Evolutionary conservation across 2,329 filamentous ascomycete genomes (phyloP).

Genomic region (Aspergillus ruber): DNA sequence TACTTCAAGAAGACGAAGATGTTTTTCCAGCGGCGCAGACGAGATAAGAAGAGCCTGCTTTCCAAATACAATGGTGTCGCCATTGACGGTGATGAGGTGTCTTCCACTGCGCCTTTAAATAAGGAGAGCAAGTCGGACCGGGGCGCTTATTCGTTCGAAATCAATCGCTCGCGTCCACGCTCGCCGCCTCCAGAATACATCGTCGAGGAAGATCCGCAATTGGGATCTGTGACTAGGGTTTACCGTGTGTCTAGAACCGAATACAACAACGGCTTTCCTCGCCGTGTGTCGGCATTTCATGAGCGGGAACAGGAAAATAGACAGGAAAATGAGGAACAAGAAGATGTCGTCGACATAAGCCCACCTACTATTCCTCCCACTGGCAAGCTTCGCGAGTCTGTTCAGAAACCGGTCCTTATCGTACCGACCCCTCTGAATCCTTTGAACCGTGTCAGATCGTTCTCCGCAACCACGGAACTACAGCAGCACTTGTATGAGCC

Average conservation of each 20-base stretch:
- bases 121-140: not conserved
- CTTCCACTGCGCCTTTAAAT: not conserved
- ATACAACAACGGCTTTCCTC: not conserved
- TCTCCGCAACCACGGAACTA: not conserved
- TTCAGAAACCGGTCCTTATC: not conserved
- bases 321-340: too few relatives aligned
- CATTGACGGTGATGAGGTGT: not conserved
- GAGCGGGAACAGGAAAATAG: not conserved
- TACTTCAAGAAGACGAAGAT: constrained; percentile 8
- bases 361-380: not conserved
- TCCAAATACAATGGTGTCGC: not conserved
- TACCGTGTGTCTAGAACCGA: not conserved
- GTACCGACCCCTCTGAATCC: not conserved
- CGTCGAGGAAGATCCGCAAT: constrained; percentile 5
- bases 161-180: not conserved
- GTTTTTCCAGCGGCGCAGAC: not conserved
- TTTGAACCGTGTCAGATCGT: not conserved
- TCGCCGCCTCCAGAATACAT: constrained; percentile 1
- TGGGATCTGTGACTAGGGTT: not conserved
- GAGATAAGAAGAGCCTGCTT: not conserved
- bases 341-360: too few relatives aligned
- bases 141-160: not conserved
- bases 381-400: constrained; percentile 2
- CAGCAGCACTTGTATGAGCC: not conserved
- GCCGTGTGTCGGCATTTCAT: not conserved